A percentile compares a stretch with the other conserved stretches of the same genome.
phyloP scores from a whole-genome alignment of 108 stramenopile genomes.

The Chaetoceros muelleri region DNA sequence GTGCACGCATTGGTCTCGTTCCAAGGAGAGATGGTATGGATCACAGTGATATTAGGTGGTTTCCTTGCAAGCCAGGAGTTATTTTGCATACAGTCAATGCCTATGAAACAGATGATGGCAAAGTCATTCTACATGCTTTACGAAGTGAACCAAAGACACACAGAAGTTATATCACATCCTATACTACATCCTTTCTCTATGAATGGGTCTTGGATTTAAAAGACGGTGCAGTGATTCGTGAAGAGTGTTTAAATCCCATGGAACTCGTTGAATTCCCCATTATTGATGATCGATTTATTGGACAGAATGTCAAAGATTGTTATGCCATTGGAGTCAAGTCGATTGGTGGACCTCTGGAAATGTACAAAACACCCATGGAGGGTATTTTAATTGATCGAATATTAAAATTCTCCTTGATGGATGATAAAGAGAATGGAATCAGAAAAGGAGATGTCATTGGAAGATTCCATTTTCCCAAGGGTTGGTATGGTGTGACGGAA shows the following conservation, averaged over 20 bases:
- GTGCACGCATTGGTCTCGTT: conserved; percentile 27
- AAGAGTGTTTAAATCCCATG: conserved; percentile 16
- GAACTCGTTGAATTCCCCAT: conserved; percentile 27
- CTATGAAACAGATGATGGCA: conserved; percentile 20
- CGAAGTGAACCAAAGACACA: conserved; percentile 7
- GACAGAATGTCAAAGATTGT: neutral
- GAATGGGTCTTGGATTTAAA: conserved; percentile 19
- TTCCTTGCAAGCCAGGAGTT: conserved; percentile 21
- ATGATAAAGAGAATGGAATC: conserved; percentile 1
- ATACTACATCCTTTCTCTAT: conserved; percentile 20
- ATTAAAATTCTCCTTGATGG: conserved; percentile 20
- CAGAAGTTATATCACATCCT: conserved; percentile 15
- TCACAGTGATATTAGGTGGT: conserved; percentile 11
- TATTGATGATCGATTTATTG: conserved; percentile 15
- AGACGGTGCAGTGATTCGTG: conserved; percentile 3
- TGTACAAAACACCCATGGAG: conserved; percentile 9
- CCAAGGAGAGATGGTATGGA: neutral
- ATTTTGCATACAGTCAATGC: conserved; percentile 30
- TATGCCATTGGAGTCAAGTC: conserved; percentile 6
- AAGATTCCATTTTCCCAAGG: conserved; percentile 6
- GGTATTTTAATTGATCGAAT: conserved; percentile 23
- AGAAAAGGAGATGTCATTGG: conserved; percentile 18
- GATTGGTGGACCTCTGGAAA: conserved; percentile 24
- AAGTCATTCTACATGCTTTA: conserved; percentile 22
- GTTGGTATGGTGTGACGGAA: conserved; percentile 22